Base-by-base conservation (phyloP, 2,329 filamentous ascomycete genomes). In the Ophiosphaerella herpotricha region DNA sequence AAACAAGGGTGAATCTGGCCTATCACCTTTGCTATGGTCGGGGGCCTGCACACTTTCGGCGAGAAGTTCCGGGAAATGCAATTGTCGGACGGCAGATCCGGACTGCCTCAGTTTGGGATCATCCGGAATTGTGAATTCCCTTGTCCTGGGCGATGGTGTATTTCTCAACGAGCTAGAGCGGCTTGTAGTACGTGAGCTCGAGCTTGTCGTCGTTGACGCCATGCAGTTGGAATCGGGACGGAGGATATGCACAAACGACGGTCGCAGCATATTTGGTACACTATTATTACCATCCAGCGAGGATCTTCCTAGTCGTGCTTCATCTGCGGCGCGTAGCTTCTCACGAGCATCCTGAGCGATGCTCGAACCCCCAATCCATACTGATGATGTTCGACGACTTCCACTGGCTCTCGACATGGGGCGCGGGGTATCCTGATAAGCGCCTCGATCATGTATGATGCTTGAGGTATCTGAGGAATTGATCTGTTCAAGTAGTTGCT, bases 401-500 rank as follows among this genome's bases (percentile, higher is more conserved):
- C 35, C 23, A 11, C 29, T n/a, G 13, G 26, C 13, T 6, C 36
- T 41, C 6, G 23, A 23, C 29, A 14, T 9, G 21, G 39, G 38
- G 31, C 37, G 39, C 2, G 46, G 41, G 24, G 49, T 39, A 11
- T 13, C 43, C 9, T 21, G 14, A 14, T 34, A 16, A 5, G 34
- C 36, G n/a, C 13, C 7, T 16, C 8, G 29, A 5, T 39, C 36
- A 13, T 9, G 42, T 5, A 36, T 21, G 13, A 29, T 24, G 5
- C 24, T 47, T 37, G 16, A 3, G 14, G 40, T 33, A 24, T 32
- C 26, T 16, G 36, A 13, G 31, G 51, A 52, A 26, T 56, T 61
- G 50, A 71, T 64, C 33, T 69, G 64, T 14, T 67, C 57, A 13
- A 71, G 57, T 6, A 72, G 58, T 16, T 59, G 50, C 26, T 63